Evolutionary conservation across 164 flowering plant species (phyloP), one percentile per base, ranked within the genome.

Genomic region (Chimonanthus praecox): DNA sequence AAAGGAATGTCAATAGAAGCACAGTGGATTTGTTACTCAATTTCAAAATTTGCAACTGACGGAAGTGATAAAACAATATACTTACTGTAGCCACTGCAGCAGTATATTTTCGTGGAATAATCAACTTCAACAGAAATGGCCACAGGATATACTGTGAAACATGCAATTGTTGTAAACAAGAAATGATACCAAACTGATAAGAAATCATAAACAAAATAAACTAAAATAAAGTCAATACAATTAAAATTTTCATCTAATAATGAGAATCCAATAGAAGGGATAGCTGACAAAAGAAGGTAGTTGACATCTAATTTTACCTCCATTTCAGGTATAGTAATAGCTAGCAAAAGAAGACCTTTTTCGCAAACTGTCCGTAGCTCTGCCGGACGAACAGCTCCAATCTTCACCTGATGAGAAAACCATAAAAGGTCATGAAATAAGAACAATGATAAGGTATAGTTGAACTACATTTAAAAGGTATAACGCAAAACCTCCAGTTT

Each of bases 311-410:
- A 48, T 20, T 47, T 46, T 86, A 92, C 99, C 98, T 95, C 97
- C 97, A 94, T 95, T 80, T 95, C 99, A 78, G 99, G 99, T 76
- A 95, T 85, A 20, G 98, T 95, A 71, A 95, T 82, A 50, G 98
- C 91, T 47, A 95, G 75, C 75, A 95, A 80, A 82, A 93, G 97
- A 80, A 95, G 94, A 76, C 97, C 96, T 75, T 95, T 88, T 66
- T 89, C 95, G 84, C 94, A 89, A 6, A 90, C 80, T 67, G 82
- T 83, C 78, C 97, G 84, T 49, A 95, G 77, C 78, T 93, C 88
- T 58, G 77, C 71, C 18, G 86, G 87, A 81, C 77, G 74, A 82
- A 85, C 77, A 47, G 78, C 72, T 58, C 90, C 90, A 60, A 81
- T 76, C 77, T 84, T 92, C 73, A 86, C 87, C 99, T 95, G 86